phyloP scores from a whole-genome alignment of 73 alveolate genomes.

The Paramecium primaurelia region DNA sequence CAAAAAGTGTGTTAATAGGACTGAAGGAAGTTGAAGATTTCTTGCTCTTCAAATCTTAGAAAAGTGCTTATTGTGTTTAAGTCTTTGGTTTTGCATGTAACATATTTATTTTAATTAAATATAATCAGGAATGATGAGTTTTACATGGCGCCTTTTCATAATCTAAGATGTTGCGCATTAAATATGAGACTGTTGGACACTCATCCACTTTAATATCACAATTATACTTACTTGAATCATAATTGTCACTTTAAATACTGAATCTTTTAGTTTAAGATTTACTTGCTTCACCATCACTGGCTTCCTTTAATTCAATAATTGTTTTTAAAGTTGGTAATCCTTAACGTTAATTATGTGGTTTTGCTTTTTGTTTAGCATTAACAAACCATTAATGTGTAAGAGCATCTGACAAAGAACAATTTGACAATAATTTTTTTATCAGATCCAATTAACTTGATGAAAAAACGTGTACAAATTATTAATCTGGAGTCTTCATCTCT shows the following conservation, averaged over 20 bases:
- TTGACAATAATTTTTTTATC: neutral
- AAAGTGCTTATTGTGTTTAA: neutral
- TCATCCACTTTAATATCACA: neutral
- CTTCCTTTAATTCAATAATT: neutral
- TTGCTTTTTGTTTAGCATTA: slow-evolving; percentile 30
- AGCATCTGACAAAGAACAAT: slow-evolving; percentile 3
- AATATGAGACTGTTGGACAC: neutral
- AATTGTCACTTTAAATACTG: neutral
- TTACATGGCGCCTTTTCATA: slow-evolving; percentile 37
- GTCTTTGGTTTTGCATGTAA: neutral
- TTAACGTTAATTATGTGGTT: neutral
- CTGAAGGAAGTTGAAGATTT: neutral
- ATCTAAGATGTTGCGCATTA: slow-evolving; percentile 15
- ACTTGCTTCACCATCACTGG: slow-evolving; percentile 36
- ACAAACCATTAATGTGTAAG: slow-evolving; percentile 14
- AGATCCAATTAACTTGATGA: slow-evolving; percentile 28
- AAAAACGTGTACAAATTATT: neutral
- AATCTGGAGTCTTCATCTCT: slow-evolving; percentile 21
- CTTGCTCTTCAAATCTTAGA: neutral
- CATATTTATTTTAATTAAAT: neutral
- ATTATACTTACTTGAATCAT: neutral
- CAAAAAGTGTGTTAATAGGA: neutral
- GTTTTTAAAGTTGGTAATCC: slow-evolving; percentile 32
- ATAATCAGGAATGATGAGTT: slow-evolving; percentile 19
- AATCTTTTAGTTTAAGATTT: neutral